Evolutionary conservation across 306 rosid genomes (phyloP).

Genomic region (Cucumis sativus): Cucumber_9930_V3 NC_026655.2:6785001-6785500

Average conservation of each 20-base stretch:
- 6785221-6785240: not conserved
- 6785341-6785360: too few relatives aligned
- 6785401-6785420: too few relatives aligned
- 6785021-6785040: not conserved
- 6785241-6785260: not conserved
- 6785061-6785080: not conserved
- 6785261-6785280: not conserved
- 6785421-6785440: not conserved
- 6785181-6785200: too few relatives aligned
- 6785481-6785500: slow-evolving; percentile 1
- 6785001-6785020: not conserved
- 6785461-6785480: not conserved
- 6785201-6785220: too few relatives aligned
- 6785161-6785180: not conserved
- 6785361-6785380: too few relatives aligned
- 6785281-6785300: too few relatives aligned
- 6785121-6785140: not conserved
- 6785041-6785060: not conserved
- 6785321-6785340: too few relatives aligned
- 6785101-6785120: not conserved
- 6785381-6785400: too few relatives aligned
- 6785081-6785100: not conserved
- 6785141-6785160: not conserved
- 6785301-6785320: not conserved
- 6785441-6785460: not conserved